phyloP scores from a whole-genome alignment of 805 yeast genomes.

The Candida odintsovae region DNA sequence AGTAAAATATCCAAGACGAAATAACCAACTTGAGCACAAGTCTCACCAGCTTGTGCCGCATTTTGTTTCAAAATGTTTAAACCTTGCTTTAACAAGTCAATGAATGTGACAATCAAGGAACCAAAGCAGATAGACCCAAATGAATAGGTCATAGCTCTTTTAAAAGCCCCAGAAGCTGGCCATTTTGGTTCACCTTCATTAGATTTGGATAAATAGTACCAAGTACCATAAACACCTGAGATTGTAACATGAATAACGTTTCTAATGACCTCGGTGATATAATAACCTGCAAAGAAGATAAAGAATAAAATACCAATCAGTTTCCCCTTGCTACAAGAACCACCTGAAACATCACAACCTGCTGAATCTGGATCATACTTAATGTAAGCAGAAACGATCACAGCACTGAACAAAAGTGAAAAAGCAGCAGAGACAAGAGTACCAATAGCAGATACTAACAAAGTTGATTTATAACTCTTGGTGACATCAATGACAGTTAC shows the following conservation, averaged over 20 bases:
- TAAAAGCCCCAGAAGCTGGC: slow-evolving; percentile 79
- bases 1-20: slow-evolving; percentile 54
- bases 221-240: slow-evolving; percentile 81
- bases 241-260: slow-evolving; percentile 77
- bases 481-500: slow-evolving; percentile 74
- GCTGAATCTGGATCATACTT: slow-evolving; percentile 59
- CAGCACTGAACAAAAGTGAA: slow-evolving; percentile 57
- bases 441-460: slow-evolving; percentile 57
- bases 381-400: slow-evolving; percentile 70
- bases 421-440: slow-evolving; percentile 55
- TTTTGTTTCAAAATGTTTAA: slow-evolving; percentile 47
- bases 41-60: slow-evolving; percentile 45
- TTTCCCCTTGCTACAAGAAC: slow-evolving; percentile 53
- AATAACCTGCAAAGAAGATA: slow-evolving; percentile 78
- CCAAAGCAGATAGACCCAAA: slow-evolving; percentile 91
- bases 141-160: slow-evolving; percentile 75
- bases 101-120: slow-evolving; percentile 61
- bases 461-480: slow-evolving; percentile 63
- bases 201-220: slow-evolving; percentile 78
- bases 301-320: slow-evolving; percentile 66
- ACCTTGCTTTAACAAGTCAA: slow-evolving; percentile 59
- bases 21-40: slow-evolving; percentile 46
- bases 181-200: slow-evolving; percentile 73
- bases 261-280: slow-evolving; percentile 75
- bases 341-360: slow-evolving; percentile 45